Evolutionary conservation across 257 asterid species (phyloP), one percentile per base, ranked within the genome.

Genomic region (Rauvolfia tetraphylla): DNA sequence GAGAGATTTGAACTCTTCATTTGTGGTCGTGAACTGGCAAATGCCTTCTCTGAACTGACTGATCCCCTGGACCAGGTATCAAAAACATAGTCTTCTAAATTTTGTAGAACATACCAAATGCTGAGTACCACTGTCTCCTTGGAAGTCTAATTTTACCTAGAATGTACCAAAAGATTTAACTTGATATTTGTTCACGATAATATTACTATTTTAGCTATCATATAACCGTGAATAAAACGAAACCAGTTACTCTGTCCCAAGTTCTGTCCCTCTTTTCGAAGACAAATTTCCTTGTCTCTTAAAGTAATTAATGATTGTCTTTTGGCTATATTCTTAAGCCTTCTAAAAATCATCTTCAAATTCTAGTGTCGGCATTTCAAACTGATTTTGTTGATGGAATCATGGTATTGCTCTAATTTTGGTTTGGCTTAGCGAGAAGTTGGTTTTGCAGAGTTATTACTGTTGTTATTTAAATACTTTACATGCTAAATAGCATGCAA

Each of bases 1-100:
- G 99, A 95, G 91, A 91, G 99, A 82, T 91, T 95, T 79, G 99
- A 95, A 86, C 98, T 93, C 72, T 92, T 91, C 78, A 84, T 89
- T 75, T 89, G 91, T 75, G 99, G 98, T 17, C 93, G 98, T 69
- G 99, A 92, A 83, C 87, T 95, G 88, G 97, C 94, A 31, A 86
- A 88, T 87, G 98, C 91, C 62, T 94, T 94, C 90, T 94, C 98
- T 36, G 98, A 94, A 80, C 78, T 94, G 87, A 92, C 98, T 20
- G 98, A 94, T 87, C 98, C 97, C 41, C 72, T 92, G 86, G 97
- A 90, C 85, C 97, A 92, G 96, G 97, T 90, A 87, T 57, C 53
- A 48, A n/a, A 39, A 25, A 44, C 39, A n/a, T 44, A 13, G 13
- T 59, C 61, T 73, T 44, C 44, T 65, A 15, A 73, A 11, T 80